Evolutionary conservation across 148 eudicot species (phyloP).

Genomic region (Diospyros kaki): DNA sequence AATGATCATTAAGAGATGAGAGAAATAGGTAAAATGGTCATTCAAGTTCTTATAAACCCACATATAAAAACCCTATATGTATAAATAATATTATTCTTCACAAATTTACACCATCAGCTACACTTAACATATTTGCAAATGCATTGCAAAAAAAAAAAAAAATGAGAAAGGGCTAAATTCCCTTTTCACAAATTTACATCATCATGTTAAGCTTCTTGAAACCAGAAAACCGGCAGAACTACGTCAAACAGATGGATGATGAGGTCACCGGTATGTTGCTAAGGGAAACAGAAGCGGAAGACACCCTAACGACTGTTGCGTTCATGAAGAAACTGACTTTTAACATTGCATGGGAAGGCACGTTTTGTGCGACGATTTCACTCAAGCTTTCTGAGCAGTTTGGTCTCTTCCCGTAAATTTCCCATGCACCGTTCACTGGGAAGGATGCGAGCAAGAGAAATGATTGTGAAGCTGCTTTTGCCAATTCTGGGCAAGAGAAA

Average conservation of each 20-base stretch:
- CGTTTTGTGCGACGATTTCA: conserved; percentile 11
- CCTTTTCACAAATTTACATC: too few relatives aligned
- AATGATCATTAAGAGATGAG: too few relatives aligned
- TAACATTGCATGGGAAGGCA: conserved; percentile 6
- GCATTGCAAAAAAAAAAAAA: conserved; percentile 6
- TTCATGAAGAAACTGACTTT: conserved; percentile 18
- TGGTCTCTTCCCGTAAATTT: conserved; percentile 3
- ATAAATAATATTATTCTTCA: too few relatives aligned
- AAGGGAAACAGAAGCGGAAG: background rate
- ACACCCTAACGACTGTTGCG: conserved; percentile 6
- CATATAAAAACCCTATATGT: too few relatives aligned
- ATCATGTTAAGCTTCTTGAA: conserved; percentile 12
- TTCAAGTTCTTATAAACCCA: too few relatives aligned
- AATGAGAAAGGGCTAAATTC: too few relatives aligned
- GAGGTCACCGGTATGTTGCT: background rate
- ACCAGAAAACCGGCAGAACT: conserved; percentile 12
- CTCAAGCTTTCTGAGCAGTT: conserved; percentile 1
- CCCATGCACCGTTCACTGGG: conserved; percentile 6
- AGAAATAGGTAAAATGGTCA: too few relatives aligned
- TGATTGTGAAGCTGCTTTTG: background rate
- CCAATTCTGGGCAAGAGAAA: conserved; percentile 10
- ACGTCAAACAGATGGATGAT: conserved; percentile 16
- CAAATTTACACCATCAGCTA: too few relatives aligned
- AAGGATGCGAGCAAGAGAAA: conserved; percentile 8
- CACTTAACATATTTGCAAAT: background rate